A percentile compares a stretch with the other conserved stretches of the same genome.
These are phyloP conservation scores for Glarea lozoyensis DNA, from an alignment of 495 filamentous ascomycete genomes.

Conservation along the genomic window DNA sequence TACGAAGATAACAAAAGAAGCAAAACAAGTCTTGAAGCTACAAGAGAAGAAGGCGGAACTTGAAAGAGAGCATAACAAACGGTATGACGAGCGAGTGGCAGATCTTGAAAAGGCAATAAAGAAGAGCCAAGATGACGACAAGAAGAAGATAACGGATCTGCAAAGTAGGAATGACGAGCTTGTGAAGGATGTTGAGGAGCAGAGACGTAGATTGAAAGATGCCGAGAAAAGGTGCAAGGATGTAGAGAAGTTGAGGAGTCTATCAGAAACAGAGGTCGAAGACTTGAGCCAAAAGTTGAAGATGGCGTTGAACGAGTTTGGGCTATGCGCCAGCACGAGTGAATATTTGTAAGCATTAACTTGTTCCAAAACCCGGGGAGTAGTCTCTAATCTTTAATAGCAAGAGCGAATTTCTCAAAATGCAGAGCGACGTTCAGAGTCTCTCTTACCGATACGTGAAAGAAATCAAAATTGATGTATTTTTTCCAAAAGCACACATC, in stretches of 20 bases:
- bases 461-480: slow-evolving; percentile 6
- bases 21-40: slow-evolving; percentile 6
- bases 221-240: slow-evolving; percentile 5
- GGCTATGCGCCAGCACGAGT: background rate
- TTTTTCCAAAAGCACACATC: slow-evolving; percentile 1
- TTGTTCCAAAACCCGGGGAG: background rate
- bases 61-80: slow-evolving; percentile 1
- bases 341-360: slow-evolving; percentile 6
- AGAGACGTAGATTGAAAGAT: slow-evolving; percentile 7
- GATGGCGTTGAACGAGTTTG: slow-evolving; percentile 9
- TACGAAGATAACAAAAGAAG: background rate
- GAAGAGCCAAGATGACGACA: slow-evolving; percentile 10
- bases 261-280: slow-evolving; percentile 2
- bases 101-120: slow-evolving; percentile 8
- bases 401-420: slow-evolving; percentile 5
- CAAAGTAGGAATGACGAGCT: slow-evolving; percentile 4
- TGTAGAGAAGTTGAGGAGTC: slow-evolving; percentile 2
- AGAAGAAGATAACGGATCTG: slow-evolving; percentile 6
- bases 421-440: background rate
- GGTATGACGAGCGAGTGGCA: slow-evolving; percentile 5
- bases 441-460: slow-evolving; percentile 1
- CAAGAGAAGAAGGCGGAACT: slow-evolving; percentile 3
- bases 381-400: slow-evolving; percentile 5
- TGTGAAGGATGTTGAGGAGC: slow-evolving; percentile 1
- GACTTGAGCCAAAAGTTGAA: slow-evolving; percentile 5